These are phyloP conservation scores for Zygoascus sp. DNA, from an alignment of 1,139 yeast species.

Conservation along the genomic window DNA sequence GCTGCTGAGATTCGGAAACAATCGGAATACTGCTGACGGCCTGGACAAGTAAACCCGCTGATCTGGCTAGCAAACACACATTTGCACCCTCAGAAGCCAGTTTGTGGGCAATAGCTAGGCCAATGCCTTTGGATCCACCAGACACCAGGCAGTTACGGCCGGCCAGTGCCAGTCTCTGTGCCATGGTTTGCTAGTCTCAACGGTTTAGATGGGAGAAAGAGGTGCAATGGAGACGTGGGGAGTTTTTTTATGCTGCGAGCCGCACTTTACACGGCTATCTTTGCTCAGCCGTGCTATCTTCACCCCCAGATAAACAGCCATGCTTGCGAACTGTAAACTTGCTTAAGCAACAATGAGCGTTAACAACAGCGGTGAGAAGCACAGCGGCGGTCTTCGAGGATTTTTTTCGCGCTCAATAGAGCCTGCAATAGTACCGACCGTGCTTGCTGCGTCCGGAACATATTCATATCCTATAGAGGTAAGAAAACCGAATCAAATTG, in stretches of 20 bases:
- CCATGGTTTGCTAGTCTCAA: background rate
- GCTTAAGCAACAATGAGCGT: background rate
- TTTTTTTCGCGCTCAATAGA: conserved; percentile 14
- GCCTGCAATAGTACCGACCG: conserved; percentile 26
- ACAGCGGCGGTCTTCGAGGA: conserved; percentile 9
- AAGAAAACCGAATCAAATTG: conserved; percentile 11
- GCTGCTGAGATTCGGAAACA: conserved; percentile 38
- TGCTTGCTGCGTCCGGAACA: conserved; percentile 30
- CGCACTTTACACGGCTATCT: background rate
- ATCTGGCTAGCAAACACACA: conserved; percentile 59
- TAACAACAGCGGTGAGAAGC: background rate
- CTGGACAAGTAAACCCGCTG: conserved; percentile 37
- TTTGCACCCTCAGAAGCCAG: conserved; percentile 61
- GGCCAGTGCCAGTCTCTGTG: conserved; percentile 12
- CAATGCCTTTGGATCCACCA: conserved; percentile 87
- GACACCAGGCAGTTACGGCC: conserved; percentile 45
- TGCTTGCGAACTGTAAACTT: too few species aligned
- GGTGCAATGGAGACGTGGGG: too few species aligned
- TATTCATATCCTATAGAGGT: conserved; percentile 29
- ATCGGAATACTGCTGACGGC: conserved; percentile 39
- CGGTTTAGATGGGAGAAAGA: background rate
- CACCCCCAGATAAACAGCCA: too few species aligned
- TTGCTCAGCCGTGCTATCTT: too few species aligned
- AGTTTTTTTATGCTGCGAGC: too few species aligned
- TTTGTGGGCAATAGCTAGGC: conserved; percentile 56